Evolutionary conservation across 768 basidiomycete species (phyloP).

Genomic region (Coprinellus micaceus): DNA sequence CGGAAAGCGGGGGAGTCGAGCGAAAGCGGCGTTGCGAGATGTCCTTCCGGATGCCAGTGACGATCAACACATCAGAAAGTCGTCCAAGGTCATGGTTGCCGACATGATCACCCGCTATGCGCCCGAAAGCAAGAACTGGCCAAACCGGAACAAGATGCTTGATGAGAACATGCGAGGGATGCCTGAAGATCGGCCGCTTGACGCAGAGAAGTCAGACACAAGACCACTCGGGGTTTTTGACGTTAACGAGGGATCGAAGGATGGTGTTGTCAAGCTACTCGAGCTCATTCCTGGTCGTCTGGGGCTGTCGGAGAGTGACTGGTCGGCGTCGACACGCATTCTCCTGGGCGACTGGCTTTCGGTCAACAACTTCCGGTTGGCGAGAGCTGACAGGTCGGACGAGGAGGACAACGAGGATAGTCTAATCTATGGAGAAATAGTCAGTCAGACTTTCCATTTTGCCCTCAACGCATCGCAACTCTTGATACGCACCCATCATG

Average conservation of each 20-base stretch:
- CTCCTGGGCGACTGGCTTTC: conserved; percentile 29
- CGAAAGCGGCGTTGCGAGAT: conserved; percentile 14
- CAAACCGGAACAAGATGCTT: conserved; percentile 9
- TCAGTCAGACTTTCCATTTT: conserved; percentile 20
- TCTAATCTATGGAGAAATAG: conserved; percentile 21
- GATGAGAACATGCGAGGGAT: conserved; percentile 8
- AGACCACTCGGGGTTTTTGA: conserved; percentile 26
- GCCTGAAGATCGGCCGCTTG: conserved; percentile 20
- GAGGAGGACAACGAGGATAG: conserved; percentile 21
- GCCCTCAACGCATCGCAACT: conserved; percentile 22
- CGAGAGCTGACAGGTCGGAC: conserved; percentile 18
- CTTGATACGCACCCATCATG: conserved; percentile 22
- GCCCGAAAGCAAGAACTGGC: conserved; percentile 13
- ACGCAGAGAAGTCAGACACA: conserved; percentile 19
- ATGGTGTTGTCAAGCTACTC: conserved; percentile 12
- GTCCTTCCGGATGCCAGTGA: conserved; percentile 18
- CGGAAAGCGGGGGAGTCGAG: conserved; percentile 13
- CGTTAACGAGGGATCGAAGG: conserved; percentile 26
- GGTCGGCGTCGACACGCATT: conserved; percentile 14
- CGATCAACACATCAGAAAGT: background rate
- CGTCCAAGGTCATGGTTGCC: background rate
- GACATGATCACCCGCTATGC: conserved; percentile 15
- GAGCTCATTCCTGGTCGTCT: background rate
- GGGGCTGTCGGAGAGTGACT: background rate
- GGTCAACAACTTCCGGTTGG: conserved; percentile 20